Percentiles rank a stretch among this genome's conserved stretches.
phyloP scores from a whole-genome alignment of 768 basidiomycete species.

The Butyriboletus loyo region DNA sequence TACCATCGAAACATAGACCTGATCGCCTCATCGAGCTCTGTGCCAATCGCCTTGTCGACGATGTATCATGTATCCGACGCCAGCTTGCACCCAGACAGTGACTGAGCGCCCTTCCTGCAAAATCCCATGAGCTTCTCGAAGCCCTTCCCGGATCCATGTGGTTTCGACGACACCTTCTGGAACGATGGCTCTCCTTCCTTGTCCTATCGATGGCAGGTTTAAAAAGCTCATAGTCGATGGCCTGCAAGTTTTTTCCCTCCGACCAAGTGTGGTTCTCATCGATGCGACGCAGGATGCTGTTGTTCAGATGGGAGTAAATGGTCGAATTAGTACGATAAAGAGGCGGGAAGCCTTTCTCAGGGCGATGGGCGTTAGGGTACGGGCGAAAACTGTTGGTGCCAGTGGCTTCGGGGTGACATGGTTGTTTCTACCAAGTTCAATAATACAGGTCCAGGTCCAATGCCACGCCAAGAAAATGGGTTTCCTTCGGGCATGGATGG shows the following conservation, averaged over 20 bases:
- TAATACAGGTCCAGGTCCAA: no score
- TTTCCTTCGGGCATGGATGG: no score
- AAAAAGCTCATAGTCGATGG: background rate
- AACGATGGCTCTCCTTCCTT: constrained; percentile 8
- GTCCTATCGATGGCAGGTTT: constrained; percentile 11
- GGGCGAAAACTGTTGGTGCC: no score
- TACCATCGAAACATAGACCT: constrained; percentile 21
- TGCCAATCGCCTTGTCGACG: constrained; percentile 13
- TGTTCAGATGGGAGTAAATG: background rate
- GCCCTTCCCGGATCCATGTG: constrained; percentile 2
- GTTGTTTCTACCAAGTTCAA: no score
- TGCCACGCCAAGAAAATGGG: no score
- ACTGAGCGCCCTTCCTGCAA: constrained; percentile 4
- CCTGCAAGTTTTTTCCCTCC: background rate
- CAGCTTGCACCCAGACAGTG: constrained; percentile 11
- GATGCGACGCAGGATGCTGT: background rate
- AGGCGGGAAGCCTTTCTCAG: background rate
- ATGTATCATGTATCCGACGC: constrained; percentile 16
- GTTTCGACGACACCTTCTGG: background rate
- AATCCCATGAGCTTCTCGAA: constrained; percentile 12
- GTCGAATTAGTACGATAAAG: background rate
- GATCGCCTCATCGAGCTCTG: constrained; percentile 16
- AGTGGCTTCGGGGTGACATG: no score
- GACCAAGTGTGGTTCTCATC: background rate
- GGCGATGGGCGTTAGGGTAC: no score